phyloP scores from a whole-genome alignment of 495 filamentous ascomycete genomes.

The Peziza echinospora region DNA sequence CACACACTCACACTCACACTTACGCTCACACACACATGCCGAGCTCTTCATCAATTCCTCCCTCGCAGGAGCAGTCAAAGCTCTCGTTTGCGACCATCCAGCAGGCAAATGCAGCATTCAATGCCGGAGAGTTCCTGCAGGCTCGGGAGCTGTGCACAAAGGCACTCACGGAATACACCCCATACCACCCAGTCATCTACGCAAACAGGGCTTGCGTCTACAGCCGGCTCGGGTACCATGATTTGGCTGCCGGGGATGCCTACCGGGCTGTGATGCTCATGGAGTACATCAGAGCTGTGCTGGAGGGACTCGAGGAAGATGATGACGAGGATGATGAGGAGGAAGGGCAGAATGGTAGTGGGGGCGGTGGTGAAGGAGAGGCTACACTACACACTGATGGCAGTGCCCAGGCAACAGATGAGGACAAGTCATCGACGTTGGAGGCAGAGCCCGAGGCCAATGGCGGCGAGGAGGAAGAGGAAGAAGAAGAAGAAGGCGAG shows the following conservation, averaged over 20 bases:
- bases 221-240: conserved; percentile 58
- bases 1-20: not conserved
- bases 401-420: not conserved
- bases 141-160: conserved; percentile 9
- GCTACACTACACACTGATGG: not conserved
- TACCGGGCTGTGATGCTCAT: conserved; percentile 71
- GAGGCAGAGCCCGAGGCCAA: not conserved
- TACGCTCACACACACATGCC: not conserved
- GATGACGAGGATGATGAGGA: not conserved
- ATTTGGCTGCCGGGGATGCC: conserved; percentile 73
- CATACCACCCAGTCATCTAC: conserved; percentile 62
- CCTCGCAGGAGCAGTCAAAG: not conserved
- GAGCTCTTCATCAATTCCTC: not conserved
- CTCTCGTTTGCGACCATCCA: not conserved
- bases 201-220: conserved; percentile 49
- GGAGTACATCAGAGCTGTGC: conserved; percentile 42
- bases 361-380: not conserved
- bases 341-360: too few relatives aligned
- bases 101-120: not conserved
- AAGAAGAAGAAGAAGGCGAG: not conserved
- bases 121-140: not conserved
- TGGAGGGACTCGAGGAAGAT: not conserved
- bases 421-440: not conserved
- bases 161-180: conserved; percentile 26
- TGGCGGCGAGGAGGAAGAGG: too few relatives aligned